Evolutionary conservation across 2,329 filamentous ascomycete genomes (phyloP), one percentile per base, ranked within the genome.

Genomic region (Cladosporium sp.): DNA sequence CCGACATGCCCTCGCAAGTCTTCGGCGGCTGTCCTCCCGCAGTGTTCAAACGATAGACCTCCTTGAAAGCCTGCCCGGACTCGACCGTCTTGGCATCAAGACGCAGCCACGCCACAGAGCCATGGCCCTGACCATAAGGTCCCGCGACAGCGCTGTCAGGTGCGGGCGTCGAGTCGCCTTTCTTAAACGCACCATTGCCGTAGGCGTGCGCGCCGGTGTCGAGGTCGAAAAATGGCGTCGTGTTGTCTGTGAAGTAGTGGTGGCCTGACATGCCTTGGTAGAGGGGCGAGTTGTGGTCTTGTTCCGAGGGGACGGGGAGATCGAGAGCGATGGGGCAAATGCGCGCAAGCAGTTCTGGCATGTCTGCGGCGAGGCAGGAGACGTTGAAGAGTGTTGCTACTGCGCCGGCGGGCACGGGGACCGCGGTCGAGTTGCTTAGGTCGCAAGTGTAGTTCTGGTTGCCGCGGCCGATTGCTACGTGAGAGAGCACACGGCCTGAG

Each of bases 371-470:
- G 29, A 92, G 69, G 71, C 92, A 96, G 59, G 83, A 87, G 52
- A 84, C 86, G 70, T 96, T 90, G 82, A 87, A 96, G 60, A 97
- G 86, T 1, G 81, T 84, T 49, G 92, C 92, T 0, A 88, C 65
- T 48, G 92, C 92, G 55, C 92, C 92, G 43, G 75, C 69, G 15
- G 83, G 76, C 8, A 73, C 75, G 12, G 92, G 91, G 0, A 71
- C 71, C 0, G 81, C 78, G 3, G 78, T 78, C 1, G 79, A 65
- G 59, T 85, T 79, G 51, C 58, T 53, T 3, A 66, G 56, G 48
- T 77, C 72, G 75, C 92, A 96, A 45, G 88, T 94, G 75, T 96
- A 97, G 78, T 96, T 96, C 72, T 96, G 84, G 7, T 87, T 93
- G 53, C 92, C 92, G 38, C 88, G 84, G 61, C 92, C 92, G 55